Percentiles rank a stretch among this genome's conserved stretches.
These are phyloP conservation scores for Glonium stellatum DNA, from an alignment of 495 filamentous ascomycete genomes.

Conservation along the genomic window DNA sequence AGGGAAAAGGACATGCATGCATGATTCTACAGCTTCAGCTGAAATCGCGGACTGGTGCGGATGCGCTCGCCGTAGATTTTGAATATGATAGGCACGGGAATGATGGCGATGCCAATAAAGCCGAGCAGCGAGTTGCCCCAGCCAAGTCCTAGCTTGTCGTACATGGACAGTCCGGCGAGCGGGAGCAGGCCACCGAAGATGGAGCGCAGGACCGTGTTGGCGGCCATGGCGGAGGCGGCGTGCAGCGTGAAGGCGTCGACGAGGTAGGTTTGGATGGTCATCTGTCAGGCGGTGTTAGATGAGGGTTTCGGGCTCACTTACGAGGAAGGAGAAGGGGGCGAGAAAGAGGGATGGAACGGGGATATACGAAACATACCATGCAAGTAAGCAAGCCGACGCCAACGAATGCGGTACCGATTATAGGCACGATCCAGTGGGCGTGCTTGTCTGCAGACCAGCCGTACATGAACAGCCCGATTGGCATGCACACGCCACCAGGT, in stretches of 20 bases:
- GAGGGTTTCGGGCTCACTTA: background rate
- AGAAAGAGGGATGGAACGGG: background rate
- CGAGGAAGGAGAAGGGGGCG: background rate
- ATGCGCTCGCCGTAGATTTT: conserved; percentile 8
- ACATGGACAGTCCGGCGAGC: conserved; percentile 4
- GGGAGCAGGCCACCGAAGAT: conserved; percentile 13
- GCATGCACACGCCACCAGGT: conserved; percentile 30
- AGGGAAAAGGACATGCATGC: background rate
- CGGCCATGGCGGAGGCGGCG: conserved; percentile 15
- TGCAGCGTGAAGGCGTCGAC: conserved; percentile 14
- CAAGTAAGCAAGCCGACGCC: conserved; percentile 33
- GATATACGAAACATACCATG: conserved; percentile 19
- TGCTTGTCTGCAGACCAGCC: conserved; percentile 33
- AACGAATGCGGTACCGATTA: conserved; percentile 34
- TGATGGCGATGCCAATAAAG: conserved; percentile 2
- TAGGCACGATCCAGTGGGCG: conserved; percentile 36
- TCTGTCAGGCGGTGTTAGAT: conserved; percentile 6
- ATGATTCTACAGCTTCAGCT: conserved; percentile 4
- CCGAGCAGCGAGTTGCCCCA: conserved; percentile 8
- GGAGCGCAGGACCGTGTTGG: conserved; percentile 14
- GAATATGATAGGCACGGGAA: conserved; percentile 5
- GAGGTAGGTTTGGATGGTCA: conserved; percentile 37
- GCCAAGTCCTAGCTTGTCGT: conserved; percentile 8
- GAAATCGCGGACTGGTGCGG: conserved; percentile 6
- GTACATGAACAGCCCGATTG: conserved; percentile 37